Base-by-base conservation (phyloP, 2,329 filamentous ascomycete genomes). In the Ascochyta clinopodiicola region DNA sequence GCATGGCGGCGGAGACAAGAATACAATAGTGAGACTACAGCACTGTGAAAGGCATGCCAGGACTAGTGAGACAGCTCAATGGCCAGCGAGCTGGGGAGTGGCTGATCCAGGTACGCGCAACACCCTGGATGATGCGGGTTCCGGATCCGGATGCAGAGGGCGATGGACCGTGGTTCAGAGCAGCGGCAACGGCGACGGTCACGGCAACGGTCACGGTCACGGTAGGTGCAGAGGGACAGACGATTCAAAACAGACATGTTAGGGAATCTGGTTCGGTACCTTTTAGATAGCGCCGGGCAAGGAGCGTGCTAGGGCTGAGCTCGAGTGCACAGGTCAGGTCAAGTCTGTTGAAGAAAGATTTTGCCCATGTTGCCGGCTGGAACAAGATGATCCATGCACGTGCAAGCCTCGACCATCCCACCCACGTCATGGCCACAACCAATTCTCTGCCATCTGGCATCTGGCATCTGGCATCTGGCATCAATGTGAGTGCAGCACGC, bases 271-370 rank as follows among this genome's bases (percentile, higher is more conserved):
- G 36, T 38, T 55, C 40, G 40, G 40, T 44, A 32, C 13, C 31
- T 27, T 37, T 39, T 40, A 29, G 29, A 56, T 50, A 55, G 51
- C 45, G 45, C 45, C 51, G 40, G 38, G 34, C 51, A 44, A 34
- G 27, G 40, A 49, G 34, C 51, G 45, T 55, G 52, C 52, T 56
- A 50, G 51, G 45, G 40, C 51, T 55, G 35, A 44, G 45, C 51
- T 29, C 17, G 40, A 27, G 51, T 45, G 45, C 51, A 49, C 51
- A 49, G 45, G 51, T 12, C 29, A 31, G 29, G 25, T 10, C 6
- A 8, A 25, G 25, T 4, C 51, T 50, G 52, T 50, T 55, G 45
- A 49, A 50, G 49, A 42, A 55, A 49, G 46, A 50, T 55, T 55
- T 50, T 50, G 52, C 38, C 38, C 38, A 27, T 45, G 45, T 21